Percentiles rank a stretch among this genome's conserved stretches.
phyloP scores from a whole-genome alignment of 2,329 filamentous ascomycete species.

The Penicillium vulpinum region DNA sequence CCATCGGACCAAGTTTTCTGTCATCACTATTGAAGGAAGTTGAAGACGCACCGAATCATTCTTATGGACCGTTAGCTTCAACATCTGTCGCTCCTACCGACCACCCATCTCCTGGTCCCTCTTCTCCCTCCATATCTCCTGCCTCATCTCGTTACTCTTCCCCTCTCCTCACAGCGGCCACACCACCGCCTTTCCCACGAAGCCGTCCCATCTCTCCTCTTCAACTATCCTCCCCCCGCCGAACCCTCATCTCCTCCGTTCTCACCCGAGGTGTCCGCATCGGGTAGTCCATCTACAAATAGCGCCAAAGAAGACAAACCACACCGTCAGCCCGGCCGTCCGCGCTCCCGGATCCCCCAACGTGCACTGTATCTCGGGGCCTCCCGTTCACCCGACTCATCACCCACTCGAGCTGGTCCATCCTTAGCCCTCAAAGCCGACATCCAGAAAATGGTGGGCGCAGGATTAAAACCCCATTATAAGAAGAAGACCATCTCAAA shows the following conservation, averaged over 20 bases:
- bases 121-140: conserved; percentile 46
- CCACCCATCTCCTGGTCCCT: conserved; percentile 40
- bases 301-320: conserved; percentile 5
- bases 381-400: conserved; percentile 59
- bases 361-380: conserved; percentile 20
- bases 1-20: conserved; percentile 72
- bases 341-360: conserved; percentile 29
- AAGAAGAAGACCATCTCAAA: conserved; percentile 75
- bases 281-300: conserved; percentile 47
- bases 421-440: conserved; percentile 82
- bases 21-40: conserved; percentile 87
- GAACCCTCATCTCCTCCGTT: conserved; percentile 48
- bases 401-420: conserved; percentile 66
- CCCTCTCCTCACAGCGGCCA: conserved; percentile 40
- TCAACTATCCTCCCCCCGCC: conserved; percentile 34
- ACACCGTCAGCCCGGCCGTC: conserved; percentile 16
- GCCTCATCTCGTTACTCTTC: conserved; percentile 44
- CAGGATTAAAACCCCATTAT: conserved; percentile 80
- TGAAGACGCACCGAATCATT: conserved; percentile 54
- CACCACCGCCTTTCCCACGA: conserved; percentile 38
- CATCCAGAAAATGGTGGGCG: conserved; percentile 84
- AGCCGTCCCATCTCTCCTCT: conserved; percentile 39
- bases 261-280: conserved; percentile 72
- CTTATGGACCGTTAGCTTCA: conserved; percentile 34
- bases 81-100: conserved; percentile 41